Base-by-base conservation (phyloP, 345 rosid species). In the Physaria fendleri region DNA sequence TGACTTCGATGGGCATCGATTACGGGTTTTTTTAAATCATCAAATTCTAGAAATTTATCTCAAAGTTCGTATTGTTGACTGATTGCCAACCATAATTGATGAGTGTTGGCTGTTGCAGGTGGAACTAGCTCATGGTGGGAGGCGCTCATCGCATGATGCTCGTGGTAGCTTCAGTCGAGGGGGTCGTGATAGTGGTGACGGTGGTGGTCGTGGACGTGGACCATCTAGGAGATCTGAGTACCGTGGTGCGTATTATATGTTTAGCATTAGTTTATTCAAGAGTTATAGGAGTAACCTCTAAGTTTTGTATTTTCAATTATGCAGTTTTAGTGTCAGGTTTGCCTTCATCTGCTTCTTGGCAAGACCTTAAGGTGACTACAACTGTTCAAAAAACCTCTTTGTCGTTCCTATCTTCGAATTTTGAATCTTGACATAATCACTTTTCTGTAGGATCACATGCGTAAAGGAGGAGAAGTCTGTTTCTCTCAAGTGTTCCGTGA, bases 311-410 rank as follows among this genome's bases (percentile, higher is more conserved):
- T 13, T 34, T 70, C 23, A 11, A 16, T 18, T 16, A 2, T 77
- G 54, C 80, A 93, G 99, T 93, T 58, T 13, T 87, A 40, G 80
- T 93, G 34, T 60, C 87, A 59, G 97, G 99, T 44, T 65, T 93
- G 62, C 97, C 99, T 18, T 79, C 97, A 53, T 93, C 99, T 67
- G 95, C 99, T 68, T 93, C 99, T 34, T 93, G 99, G 99, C 99
- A 93, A 85, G 99, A 93, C 76, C 93, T 93, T 41, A 93, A 93
- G 95, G 97, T 89, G 54, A 71, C 34, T 9, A 30, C 10, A 16
- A 3, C 33, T 59, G 25, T 48, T 5, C 13, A 42, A 2, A 5
- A 5, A 17, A 25, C n/a, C 48, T 55, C 12, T 21, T 30, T 5
- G 7, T 25, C 8, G 11, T 44, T 56, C 14, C 16, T 40, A 10